Evolutionary conservation across 805 yeast species (phyloP), one percentile per base, ranked within the genome.

Genomic region (Barnettozyma sucrosica): DNA sequence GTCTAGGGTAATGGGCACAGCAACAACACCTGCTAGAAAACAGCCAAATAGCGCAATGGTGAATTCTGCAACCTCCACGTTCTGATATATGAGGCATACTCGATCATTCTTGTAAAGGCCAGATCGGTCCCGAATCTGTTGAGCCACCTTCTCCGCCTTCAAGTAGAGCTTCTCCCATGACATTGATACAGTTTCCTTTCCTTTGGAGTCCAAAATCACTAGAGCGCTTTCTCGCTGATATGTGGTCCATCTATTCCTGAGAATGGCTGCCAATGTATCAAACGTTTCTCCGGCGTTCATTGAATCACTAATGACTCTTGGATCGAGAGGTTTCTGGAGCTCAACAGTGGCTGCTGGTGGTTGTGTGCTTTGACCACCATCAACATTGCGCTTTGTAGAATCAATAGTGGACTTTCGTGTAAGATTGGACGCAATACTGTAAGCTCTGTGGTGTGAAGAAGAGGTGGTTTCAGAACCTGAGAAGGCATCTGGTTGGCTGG

Each of bases 11-110:
- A 93, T 80, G 0, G 99, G 99, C 5, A 93, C 92, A 0, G 98
- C 98, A 2, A 93, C 90, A 41, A 89, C 85, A 2, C 96, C 96
- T 1, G 97, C 95, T 48, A 92, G 70, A 55, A 92, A 87, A 61
- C 97, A 90, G 7, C 97, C 99, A 63, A 89, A 77, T 19, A 93
- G 64, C 0, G 98, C 95, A 1, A 86, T 79, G 0, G 87, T 77
- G 62, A 90, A 92, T 53, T 93, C 98, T 11, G 86, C 75, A 2
- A 87, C 81, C 64, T 93, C 98, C 26, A 76, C 75, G 49, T 84
- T 89, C 56, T 86, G 89, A 62, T 89, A 93, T 55, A 95, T 76
- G 38, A 93, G 69, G 28, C 88, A 79, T 0, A 92, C 95, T 32
- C 95, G 75, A 61, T 89, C 97, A 56, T 87, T 89, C 30, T 86